These are phyloP conservation scores for Moniliella sp. DNA, from an alignment of 1,284 basidiomycete genomes.

Conservation along the genomic window DNA sequence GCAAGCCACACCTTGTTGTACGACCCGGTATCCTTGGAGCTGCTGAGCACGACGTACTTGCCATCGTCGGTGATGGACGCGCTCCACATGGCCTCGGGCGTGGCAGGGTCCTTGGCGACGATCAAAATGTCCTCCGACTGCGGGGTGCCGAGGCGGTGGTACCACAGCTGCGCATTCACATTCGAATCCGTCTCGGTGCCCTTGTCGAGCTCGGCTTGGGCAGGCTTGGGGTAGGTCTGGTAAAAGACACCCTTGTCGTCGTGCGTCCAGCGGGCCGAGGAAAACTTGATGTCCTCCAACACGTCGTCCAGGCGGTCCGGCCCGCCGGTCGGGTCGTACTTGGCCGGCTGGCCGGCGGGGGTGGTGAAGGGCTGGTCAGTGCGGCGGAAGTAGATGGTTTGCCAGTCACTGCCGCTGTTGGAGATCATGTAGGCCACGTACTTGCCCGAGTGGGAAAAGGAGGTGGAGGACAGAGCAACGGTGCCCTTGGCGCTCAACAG, in stretches of 20 bases:
- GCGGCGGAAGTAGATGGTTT: slow-evolving; percentile 19
- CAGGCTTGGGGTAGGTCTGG: slow-evolving; percentile 16
- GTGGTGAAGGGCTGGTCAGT: slow-evolving; percentile 14
- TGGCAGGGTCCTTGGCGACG: slow-evolving; percentile 15
- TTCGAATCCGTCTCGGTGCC: slow-evolving; percentile 29
- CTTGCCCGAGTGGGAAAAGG: slow-evolving; percentile 7
- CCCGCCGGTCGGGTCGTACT: slow-evolving; percentile 11
- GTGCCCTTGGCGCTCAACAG: slow-evolving; percentile 24
- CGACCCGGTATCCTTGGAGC: slow-evolving; percentile 24
- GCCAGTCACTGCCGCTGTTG: slow-evolving; percentile 28
- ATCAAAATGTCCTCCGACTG: slow-evolving; percentile 23
- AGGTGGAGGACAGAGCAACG: slow-evolving; percentile 2
- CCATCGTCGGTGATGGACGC: slow-evolving; percentile 22
- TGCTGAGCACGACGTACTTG: slow-evolving; percentile 16
- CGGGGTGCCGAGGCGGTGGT: slow-evolving; percentile 22
- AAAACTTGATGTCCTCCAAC: slow-evolving; percentile 26
- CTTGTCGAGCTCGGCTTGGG: slow-evolving; percentile 7
- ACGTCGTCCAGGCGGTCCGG: slow-evolving; percentile 16
- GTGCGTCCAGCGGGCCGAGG: slow-evolving; percentile 15
- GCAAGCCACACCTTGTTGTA: slow-evolving; percentile 18
- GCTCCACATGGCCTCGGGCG: slow-evolving; percentile 16
- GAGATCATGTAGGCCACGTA: slow-evolving; percentile 25
- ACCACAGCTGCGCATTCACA: slow-evolving; percentile 26
- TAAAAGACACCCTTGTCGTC: slow-evolving; percentile 30
- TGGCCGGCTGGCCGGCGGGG: slow-evolving; percentile 8